Evolutionary conservation across 257 asterid genomes (phyloP), one percentile per base, ranked within the genome.

Genomic region (Jaltomata sinuosa): DNA sequence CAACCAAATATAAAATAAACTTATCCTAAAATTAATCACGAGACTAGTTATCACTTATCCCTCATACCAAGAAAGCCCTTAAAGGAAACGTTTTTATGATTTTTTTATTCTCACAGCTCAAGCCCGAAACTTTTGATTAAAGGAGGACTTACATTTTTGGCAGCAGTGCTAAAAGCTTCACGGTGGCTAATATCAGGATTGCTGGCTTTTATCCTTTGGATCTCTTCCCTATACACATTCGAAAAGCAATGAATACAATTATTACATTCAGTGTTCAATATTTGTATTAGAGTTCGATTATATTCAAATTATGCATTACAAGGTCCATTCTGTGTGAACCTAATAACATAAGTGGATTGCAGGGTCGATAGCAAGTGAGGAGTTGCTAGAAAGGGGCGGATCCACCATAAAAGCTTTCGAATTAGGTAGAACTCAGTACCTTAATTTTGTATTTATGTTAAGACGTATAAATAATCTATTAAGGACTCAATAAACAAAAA

Each of bases 141-240:
- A 6, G 0, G 4, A 5, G 1, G 6, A 32, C 98, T 91, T 88
- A 93, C 99, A 79, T 94, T 95, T 84, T 95, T 95, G 12, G 99
- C 98, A 65, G 99, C 99, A 9, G 97, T 92, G 90, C 99, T 94
- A 50, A 95, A 95, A 74, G 99, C 99, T 90, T 95, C 95, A 36
- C 99, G 90, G 83, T 95, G 99, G 88, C 94, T 95, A 42, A 95
- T 95, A 86, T 94, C 95, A 22, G 99, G 99, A 86, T 94, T 94
- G 89, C 91, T 86, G 3, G 97, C 94, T 77, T 95, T 95, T 87
- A 95, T 91, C 95, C 99, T 95, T 89, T 95, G 99, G 85, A 95
- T 95, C 87, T 95, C 99, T 86, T 95, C 99, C 91, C 98, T 95
- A 61, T 61, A 86, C 4, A 68, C 67, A 50, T 53, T 50, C 8